A percentile compares a stretch with the other conserved stretches of the same genome.
Evolutionary conservation across 768 basidiomycete species (phyloP).

Genomic region (Pisolithus albus): DNA sequence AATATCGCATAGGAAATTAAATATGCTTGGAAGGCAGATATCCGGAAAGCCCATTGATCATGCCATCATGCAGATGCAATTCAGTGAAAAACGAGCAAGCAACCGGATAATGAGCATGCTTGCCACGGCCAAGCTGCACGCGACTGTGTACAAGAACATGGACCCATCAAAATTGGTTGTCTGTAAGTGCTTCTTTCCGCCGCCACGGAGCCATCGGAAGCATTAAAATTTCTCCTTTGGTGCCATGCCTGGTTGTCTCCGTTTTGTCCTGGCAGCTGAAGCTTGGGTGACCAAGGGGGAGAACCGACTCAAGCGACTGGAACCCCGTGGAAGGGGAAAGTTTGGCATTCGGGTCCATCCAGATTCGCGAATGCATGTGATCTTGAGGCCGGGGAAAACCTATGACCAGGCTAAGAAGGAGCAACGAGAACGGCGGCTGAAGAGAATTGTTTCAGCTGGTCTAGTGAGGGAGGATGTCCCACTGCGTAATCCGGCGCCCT

Average conservation of each 20-base stretch:
- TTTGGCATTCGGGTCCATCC: slow-evolving; percentile 72
- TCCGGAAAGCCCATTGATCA: slow-evolving; percentile 88
- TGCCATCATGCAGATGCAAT: slow-evolving; percentile 95
- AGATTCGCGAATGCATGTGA: slow-evolving; percentile 65
- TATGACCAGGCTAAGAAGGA: slow-evolving; percentile 57
- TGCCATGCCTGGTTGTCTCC: slow-evolving; percentile 2
- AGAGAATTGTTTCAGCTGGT: slow-evolving; percentile 73
- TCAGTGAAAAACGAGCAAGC: slow-evolving; percentile 88
- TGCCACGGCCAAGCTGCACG: slow-evolving; percentile 80
- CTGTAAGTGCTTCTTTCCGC: slow-evolving; percentile 46
- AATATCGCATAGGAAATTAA: slow-evolving; percentile 89
- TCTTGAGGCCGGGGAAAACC: slow-evolving; percentile 79
- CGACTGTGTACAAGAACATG: slow-evolving; percentile 69
- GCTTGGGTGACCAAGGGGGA: slow-evolving; percentile 91
- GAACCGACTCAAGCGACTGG: slow-evolving; percentile 55
- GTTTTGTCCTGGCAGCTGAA: slow-evolving; percentile 50
- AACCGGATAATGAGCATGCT: slow-evolving; percentile 85
- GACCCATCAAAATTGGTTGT: slow-evolving; percentile 68
- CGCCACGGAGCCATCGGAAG: neutral
- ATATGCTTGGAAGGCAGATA: slow-evolving; percentile 81
- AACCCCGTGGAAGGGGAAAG: slow-evolving; percentile 80
- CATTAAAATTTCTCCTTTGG: neutral
- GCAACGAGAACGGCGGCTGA: slow-evolving; percentile 60
- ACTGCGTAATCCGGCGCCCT: slow-evolving; percentile 61
- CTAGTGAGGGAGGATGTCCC: slow-evolving; percentile 75